Evolutionary conservation across 2,329 filamentous ascomycete genomes (phyloP).

Genomic region (Saccharata proteae): DNA sequence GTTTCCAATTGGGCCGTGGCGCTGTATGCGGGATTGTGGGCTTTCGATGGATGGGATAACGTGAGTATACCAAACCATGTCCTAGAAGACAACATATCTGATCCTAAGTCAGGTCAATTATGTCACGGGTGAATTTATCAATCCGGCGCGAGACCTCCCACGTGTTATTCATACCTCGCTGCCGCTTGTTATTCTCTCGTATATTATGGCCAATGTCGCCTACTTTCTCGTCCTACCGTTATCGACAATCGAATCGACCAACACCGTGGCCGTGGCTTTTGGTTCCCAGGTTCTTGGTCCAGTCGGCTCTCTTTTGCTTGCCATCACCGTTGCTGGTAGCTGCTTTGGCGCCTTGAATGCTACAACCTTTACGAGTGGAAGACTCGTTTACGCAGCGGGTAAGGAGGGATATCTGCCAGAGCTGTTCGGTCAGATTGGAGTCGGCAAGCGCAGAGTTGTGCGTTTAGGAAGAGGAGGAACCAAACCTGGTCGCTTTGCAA

Average conservation of each 20-base stretch:
- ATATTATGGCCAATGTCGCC: slow-evolving; percentile 79
- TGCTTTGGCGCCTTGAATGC: slow-evolving; percentile 95
- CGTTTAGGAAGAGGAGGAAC: slow-evolving; percentile 13
- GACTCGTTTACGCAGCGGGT: slow-evolving; percentile 84
- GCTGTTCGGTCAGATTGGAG: slow-evolving; percentile 71
- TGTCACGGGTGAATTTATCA: slow-evolving; percentile 91
- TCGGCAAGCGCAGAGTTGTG: slow-evolving; percentile 36
- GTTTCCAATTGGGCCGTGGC: slow-evolving; percentile 85
- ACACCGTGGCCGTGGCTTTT: slow-evolving; percentile 94
- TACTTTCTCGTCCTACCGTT: slow-evolving; percentile 91
- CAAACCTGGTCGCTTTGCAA: slow-evolving; percentile 2
- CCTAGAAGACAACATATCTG: slow-evolving; percentile 10
- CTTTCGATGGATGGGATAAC: slow-evolving; percentile 98
- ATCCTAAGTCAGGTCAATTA: slow-evolving; percentile 65
- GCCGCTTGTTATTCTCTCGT: slow-evolving; percentile 81
- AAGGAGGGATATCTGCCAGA: slow-evolving; percentile 88
- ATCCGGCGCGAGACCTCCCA: slow-evolving; percentile 78
- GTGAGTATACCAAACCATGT: slow-evolving; percentile 40
- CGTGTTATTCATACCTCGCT: slow-evolving; percentile 94
- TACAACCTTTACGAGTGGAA: slow-evolving; percentile 82
- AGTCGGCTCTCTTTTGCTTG: slow-evolving; percentile 68
- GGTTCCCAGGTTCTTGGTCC: slow-evolving; percentile 81
- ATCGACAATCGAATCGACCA: slow-evolving; percentile 67
- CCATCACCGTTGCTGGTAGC: slow-evolving; percentile 77
- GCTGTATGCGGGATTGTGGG: slow-evolving; percentile 91